A percentile compares a stretch with the other conserved stretches of the same genome.
Evolutionary conservation across 805 yeast genomes (phyloP).

Genomic region (Cyberlindnera euphorbiae): DNA sequence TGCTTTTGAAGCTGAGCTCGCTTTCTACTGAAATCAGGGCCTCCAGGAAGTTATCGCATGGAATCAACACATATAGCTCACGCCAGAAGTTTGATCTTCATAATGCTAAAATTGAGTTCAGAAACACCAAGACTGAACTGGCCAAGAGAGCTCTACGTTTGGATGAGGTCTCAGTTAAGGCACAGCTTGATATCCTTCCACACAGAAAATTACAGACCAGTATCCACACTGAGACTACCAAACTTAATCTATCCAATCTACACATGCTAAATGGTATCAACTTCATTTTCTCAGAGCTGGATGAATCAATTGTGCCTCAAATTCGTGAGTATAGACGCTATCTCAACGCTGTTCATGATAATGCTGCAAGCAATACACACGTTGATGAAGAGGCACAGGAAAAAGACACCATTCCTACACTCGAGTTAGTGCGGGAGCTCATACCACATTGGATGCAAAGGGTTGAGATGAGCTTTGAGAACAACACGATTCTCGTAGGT

Average conservation of each 20-base stretch:
- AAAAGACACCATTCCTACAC: slow-evolving; percentile 1
- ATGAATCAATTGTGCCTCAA: slow-evolving; percentile 12
- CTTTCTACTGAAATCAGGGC: slow-evolving; percentile 17
- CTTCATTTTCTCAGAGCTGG: slow-evolving; percentile 18
- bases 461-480: slow-evolving; percentile 6
- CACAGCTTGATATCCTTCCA: slow-evolving; percentile 16
- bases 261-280: slow-evolving; percentile 29
- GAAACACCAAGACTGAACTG: slow-evolving; percentile 13
- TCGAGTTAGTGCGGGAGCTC: slow-evolving; percentile 15
- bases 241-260: slow-evolving; percentile 27
- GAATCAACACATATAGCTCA: slow-evolving; percentile 12
- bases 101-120: slow-evolving; percentile 13
- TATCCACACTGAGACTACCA: slow-evolving; percentile 10
- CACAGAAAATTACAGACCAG: neutral
- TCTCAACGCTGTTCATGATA: slow-evolving; percentile 3
- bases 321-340: slow-evolving; percentile 12
- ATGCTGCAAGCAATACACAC: neutral
- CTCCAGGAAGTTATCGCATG: slow-evolving; percentile 18
- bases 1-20: slow-evolving; percentile 26
- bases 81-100: slow-evolving; percentile 14
- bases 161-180: slow-evolving; percentile 16
- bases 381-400: neutral
- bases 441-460: slow-evolving; percentile 23
- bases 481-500: slow-evolving; percentile 30
- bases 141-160: slow-evolving; percentile 8